Percentiles rank a stretch among this genome's conserved stretches.
Evolutionary conservation across 306 rosid genomes (phyloP).

Genomic region (Hylodesmum podocarpum): DNA sequence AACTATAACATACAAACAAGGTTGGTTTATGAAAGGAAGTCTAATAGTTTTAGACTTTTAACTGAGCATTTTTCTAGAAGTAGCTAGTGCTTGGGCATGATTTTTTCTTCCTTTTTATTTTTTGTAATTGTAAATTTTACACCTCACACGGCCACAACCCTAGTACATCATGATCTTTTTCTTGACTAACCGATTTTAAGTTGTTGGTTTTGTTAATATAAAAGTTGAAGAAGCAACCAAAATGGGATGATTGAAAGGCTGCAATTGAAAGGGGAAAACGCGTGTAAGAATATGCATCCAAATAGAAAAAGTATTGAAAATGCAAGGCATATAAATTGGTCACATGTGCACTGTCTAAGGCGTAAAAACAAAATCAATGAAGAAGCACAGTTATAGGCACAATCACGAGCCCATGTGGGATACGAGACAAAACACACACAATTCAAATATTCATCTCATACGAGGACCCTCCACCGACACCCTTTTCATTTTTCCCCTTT

Average conservation of each 20-base stretch:
- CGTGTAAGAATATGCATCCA: neutral
- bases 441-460: constrained; percentile 23
- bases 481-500: neutral
- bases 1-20: too few species aligned
- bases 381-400: constrained; percentile 6
- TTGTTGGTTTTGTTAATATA: neutral
- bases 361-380: constrained; percentile 29
- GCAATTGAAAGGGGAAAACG: neutral
- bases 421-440: constrained; percentile 46
- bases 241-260: neutral
- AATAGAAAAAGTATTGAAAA: neutral
- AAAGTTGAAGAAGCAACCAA: neutral
- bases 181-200: neutral
- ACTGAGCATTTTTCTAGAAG: neutral
- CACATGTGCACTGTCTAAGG: constrained; percentile 28
- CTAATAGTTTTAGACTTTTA: too few species aligned
- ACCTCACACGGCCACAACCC: too few species aligned
- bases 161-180: neutral
- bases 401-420: constrained; percentile 47
- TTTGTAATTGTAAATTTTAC: neutral
- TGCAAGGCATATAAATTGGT: constrained; percentile 6
- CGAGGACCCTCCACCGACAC: constrained; percentile 62
- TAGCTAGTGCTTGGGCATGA: neutral
- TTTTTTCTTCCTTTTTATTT: neutral
- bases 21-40: neutral